phyloP scores from a whole-genome alignment of 345 rosid species.

The Salix suchowensis region DNA sequence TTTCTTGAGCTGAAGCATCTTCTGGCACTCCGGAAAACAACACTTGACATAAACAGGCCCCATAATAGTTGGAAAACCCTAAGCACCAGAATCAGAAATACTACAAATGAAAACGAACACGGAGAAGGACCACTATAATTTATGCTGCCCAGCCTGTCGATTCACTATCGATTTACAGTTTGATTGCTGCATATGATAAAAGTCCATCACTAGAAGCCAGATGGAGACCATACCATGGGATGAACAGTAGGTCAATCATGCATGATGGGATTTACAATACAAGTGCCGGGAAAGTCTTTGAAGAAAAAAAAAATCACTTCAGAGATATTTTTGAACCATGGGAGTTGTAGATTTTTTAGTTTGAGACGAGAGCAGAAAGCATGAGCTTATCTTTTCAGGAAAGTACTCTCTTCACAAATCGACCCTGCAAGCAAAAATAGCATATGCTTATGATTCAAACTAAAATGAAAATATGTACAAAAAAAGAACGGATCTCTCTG shows the following conservation, averaged over 20 bases:
- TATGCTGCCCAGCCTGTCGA: not conserved
- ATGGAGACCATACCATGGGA: not conserved
- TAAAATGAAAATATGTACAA: too few relatives aligned
- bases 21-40: not conserved
- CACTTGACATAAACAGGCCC: not conserved
- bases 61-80: not conserved
- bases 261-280: not conserved
- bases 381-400: conserved; percentile 2
- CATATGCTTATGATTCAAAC: not conserved
- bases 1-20: not conserved
- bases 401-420: conserved; percentile 45
- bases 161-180: not conserved
- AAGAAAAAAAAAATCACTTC: not conserved
- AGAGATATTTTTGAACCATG: not conserved
- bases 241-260: not conserved
- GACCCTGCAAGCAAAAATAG: conserved; percentile 39
- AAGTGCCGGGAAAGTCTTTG: not conserved
- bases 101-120: too few relatives aligned
- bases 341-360: not conserved
- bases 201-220: not conserved
- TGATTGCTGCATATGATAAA: not conserved
- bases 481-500: too few relatives aligned
- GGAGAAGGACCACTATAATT: not conserved
- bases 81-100: not conserved
- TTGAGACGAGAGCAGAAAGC: not conserved